Evolutionary conservation across 768 basidiomycete species (phyloP), one percentile per base, ranked within the genome.

Genomic region (Mycena alexandri): DNA sequence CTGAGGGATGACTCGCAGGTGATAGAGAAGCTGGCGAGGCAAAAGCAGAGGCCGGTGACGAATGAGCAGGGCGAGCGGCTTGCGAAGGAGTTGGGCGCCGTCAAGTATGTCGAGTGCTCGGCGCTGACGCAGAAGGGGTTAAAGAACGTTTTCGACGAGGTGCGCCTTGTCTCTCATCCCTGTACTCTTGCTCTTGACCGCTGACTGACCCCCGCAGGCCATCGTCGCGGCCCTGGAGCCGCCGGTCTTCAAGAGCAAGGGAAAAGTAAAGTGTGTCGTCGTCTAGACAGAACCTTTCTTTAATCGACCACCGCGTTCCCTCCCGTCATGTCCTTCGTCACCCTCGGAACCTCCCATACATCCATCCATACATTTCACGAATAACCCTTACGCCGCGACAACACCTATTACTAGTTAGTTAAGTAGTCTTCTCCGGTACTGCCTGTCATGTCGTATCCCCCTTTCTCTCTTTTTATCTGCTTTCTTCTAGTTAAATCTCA

Each of bases 91-190:
- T 85, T 99, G 43, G 98, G 98, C 36, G 97, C 97, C 33, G 96
- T 99, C 81, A 99, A 98, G 81, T 99, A 98, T 77, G 96, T 98
- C 56, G 98, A 99, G 82, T 99, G 98, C 82, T 98, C 96, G 61
- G 98, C 98, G 58, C 82, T 99, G 85, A 99, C 97, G 73, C 98
- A 99, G 87, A 95, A 96, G 87, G 98, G 98, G 33, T 81, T 99
- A 80, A 99, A 99, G 93, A 99, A 99, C 80, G 98, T 99, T 69
- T 99, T 99, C 78, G 98, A 99, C 79, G 98, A 99, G 92, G 96
- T 94, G 79, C 77, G 92, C 84, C 11, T n/a, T 46, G 60, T n/a
- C n/a, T n/a, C n/a, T n/a, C n/a, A 33, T 1, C 42, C 52, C n/a
- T 42, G 22, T 16, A 10, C 3, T 8, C 19, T 6, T 13, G 14